These are phyloP conservation scores for Colletotrichum neosansevieriae DNA, from an alignment of 2,329 filamentous ascomycete species.

Conservation along the genomic window DNA sequence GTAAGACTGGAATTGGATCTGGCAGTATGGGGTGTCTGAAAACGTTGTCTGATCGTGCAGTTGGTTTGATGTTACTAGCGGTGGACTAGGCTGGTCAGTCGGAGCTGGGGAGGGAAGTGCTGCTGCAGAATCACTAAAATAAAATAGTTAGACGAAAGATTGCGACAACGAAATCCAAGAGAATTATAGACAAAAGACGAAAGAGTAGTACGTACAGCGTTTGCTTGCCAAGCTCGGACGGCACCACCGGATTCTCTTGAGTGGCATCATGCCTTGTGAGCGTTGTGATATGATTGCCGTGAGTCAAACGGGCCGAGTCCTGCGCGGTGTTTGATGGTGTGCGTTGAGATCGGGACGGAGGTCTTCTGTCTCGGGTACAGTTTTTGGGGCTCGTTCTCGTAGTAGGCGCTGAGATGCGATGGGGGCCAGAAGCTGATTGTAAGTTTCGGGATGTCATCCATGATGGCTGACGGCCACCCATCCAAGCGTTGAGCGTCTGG, in stretches of 20 bases:
- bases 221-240: conserved; percentile 7
- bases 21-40: not conserved
- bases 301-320: not conserved
- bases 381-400: not conserved
- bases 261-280: not conserved
- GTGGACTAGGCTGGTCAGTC: conserved; percentile 70
- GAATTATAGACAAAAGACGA: not conserved
- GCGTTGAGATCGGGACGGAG: not conserved
- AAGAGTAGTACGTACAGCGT: conserved; percentile 16
- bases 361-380: not conserved
- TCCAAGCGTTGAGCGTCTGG: conserved; percentile 54
- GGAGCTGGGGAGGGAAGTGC: conserved; percentile 72
- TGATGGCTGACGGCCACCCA: conserved; percentile 50
- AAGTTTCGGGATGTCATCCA: conserved; percentile 45
- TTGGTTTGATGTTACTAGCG: conserved; percentile 45
- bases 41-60: conserved; percentile 51
- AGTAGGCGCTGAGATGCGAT: not conserved
- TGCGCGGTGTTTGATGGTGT: not conserved
- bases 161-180: not conserved
- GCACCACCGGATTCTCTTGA: not conserved
- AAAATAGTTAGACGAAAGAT: conserved; percentile 6
- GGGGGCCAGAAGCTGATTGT: conserved; percentile 2
- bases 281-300: not conserved
- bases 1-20: not conserved
- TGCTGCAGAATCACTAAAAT: conserved; percentile 41